phyloP scores from a whole-genome alignment of 148 eudicot genomes.

The Pharnaceum exiguum region DNA sequence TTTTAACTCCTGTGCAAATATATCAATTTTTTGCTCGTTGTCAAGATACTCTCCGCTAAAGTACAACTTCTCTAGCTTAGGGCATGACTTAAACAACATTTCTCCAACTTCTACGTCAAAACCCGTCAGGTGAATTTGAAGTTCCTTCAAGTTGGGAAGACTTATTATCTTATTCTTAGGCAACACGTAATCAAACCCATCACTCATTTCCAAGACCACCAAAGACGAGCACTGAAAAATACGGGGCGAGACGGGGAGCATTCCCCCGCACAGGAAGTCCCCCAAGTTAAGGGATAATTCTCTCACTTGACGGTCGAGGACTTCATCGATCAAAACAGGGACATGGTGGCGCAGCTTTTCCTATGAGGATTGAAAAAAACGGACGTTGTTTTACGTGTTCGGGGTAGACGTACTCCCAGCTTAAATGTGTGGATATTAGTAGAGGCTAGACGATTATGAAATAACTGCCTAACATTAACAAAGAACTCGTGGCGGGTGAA shows the following conservation, averaged over 20 bases:
- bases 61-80: conserved; percentile 5
- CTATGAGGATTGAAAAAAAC: no score
- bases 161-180: background rate
- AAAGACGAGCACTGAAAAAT: background rate
- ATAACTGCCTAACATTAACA: no score
- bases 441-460: background rate
- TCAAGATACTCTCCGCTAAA: background rate
- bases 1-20: background rate
- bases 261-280: no score
- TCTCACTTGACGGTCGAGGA: no score
- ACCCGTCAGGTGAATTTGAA: background rate
- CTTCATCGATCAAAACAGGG: no score
- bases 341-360: no score
- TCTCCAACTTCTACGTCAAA: background rate
- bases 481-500: no score
- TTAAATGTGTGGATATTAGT: background rate
- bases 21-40: background rate
- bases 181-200: background rate
- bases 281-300: no score
- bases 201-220: background rate
- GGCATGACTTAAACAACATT: conserved; percentile 5
- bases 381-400: no score
- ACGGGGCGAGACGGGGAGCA: background rate
- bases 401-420: no score
- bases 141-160: conserved; percentile 11